phyloP scores from a whole-genome alignment of 2,329 filamentous ascomycete species.

The Huntiella bhutanensis region DNA sequence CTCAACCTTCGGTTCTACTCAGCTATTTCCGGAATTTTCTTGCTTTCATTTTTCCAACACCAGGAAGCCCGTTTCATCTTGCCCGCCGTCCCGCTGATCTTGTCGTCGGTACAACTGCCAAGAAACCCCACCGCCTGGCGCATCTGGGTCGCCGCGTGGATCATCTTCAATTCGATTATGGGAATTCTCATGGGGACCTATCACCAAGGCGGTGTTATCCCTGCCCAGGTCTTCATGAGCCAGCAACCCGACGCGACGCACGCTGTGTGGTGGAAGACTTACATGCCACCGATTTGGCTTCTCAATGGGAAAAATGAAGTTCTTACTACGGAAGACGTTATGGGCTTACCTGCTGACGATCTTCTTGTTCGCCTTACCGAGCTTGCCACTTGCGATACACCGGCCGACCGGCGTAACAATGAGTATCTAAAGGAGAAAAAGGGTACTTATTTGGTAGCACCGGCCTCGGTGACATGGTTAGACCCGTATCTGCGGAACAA shows the following conservation, averaged over 20 bases:
- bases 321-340: conserved; percentile 52
- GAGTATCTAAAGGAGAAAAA: conserved; percentile 42
- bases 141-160: conserved; percentile 43
- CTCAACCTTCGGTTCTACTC: conserved; percentile 47
- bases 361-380: conserved; percentile 40
- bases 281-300: conserved; percentile 64
- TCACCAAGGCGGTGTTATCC: conserved; percentile 62
- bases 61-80: conserved; percentile 66
- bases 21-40: conserved; percentile 50
- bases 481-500: conserved; percentile 43
- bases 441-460: conserved; percentile 54
- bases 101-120: conserved; percentile 54
- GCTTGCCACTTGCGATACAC: conserved; percentile 43
- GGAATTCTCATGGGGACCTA: conserved; percentile 63
- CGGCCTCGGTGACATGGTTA: conserved; percentile 50
- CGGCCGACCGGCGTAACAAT: conserved; percentile 33
- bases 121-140: conserved; percentile 28
- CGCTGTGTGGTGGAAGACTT: conserved; percentile 73
- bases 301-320: conserved; percentile 57
- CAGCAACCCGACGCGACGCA: conserved; percentile 48
- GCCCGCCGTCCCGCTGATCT: conserved; percentile 55
- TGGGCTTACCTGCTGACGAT: conserved; percentile 45
- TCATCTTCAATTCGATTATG: conserved; percentile 48
- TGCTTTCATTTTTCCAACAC: conserved; percentile 58
- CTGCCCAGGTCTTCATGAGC: conserved; percentile 56